These are phyloP conservation scores for Phytophthora hybrid DNA, from an alignment of 352 stramenopile species.

Conservation along the genomic window DNA sequence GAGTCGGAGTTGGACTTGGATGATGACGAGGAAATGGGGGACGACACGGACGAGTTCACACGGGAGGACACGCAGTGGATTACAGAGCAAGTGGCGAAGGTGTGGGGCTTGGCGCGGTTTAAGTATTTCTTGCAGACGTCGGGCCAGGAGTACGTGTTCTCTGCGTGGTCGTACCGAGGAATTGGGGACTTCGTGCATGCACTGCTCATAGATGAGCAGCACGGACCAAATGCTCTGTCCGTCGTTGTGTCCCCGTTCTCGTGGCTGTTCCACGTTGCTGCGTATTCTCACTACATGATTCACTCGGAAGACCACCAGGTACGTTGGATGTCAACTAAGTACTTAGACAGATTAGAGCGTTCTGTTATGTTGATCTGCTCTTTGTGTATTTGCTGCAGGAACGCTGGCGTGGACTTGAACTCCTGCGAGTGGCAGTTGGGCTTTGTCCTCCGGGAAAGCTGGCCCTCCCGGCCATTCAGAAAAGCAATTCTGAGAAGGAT, in stretches of 20 bases:
- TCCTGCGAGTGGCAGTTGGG: conserved; percentile 27
- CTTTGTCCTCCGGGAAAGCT: conserved; percentile 38
- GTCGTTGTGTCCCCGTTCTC: conserved; percentile 50
- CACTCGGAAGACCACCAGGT: conserved; percentile 46
- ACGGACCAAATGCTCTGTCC: conserved; percentile 15
- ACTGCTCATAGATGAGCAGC: conserved; percentile 36
- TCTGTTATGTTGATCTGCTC: neutral
- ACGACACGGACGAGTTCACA: conserved; percentile 20
- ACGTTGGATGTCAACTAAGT: neutral
- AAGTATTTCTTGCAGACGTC: conserved; percentile 62
- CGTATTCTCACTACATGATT: conserved; percentile 54
- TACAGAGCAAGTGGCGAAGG: conserved; percentile 28
- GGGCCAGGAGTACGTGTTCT: conserved; percentile 65
- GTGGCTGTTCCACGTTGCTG: conserved; percentile 55
- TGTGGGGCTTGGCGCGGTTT: conserved; percentile 47
- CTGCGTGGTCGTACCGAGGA: conserved; percentile 63
- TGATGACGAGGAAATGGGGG: conserved; percentile 38
- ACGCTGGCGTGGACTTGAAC: conserved; percentile 41
- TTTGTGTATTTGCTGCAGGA: conserved; percentile 28
- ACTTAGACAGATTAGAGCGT: neutral
- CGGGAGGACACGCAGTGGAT: conserved; percentile 50
- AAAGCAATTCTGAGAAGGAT: neutral
- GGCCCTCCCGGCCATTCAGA: neutral
- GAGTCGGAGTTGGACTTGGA: conserved; percentile 37
- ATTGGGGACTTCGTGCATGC: conserved; percentile 49